A percentile compares a stretch with the other conserved stretches of the same genome.
Conservation (phyloP, 495 filamentous ascomycete genomes). For the Staphylotrichum tortipilum region DNA sequence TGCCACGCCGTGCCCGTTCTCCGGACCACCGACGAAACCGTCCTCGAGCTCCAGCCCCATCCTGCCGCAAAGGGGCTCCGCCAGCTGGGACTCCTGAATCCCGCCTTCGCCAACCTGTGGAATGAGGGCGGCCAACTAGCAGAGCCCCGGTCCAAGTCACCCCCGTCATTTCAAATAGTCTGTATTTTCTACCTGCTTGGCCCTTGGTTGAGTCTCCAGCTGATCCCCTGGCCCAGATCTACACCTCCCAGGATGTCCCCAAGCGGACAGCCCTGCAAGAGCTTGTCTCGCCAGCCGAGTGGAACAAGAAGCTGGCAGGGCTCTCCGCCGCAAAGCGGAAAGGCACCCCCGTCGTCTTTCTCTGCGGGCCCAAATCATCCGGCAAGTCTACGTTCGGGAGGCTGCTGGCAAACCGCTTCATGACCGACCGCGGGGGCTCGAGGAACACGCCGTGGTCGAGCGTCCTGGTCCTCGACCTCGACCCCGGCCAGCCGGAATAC, state of each 20-base stretch:
- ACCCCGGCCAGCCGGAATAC: constrained; percentile 79
- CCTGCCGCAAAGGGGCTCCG: constrained; percentile 48
- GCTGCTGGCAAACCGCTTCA: constrained; percentile 64
- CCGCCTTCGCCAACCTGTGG: constrained; percentile 69
- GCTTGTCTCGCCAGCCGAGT: constrained; percentile 56
- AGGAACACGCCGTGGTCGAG: constrained; percentile 19
- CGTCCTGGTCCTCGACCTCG: constrained; percentile 67
- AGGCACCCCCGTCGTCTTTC: constrained; percentile 39
- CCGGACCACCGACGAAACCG: constrained; percentile 42
- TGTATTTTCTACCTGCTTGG: background rate
- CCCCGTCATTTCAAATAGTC: constrained; percentile 35
- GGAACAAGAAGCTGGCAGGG: constrained; percentile 44
- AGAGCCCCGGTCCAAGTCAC: background rate
- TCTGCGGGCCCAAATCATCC: constrained; percentile 74
- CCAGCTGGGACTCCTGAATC: constrained; percentile 53
- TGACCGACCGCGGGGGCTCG: constrained; percentile 38
- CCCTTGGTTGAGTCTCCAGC: background rate
- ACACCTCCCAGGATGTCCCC: constrained; percentile 37
- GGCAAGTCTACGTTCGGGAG: constrained; percentile 83
- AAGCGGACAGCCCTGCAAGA: constrained; percentile 44
- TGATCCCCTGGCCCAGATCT: constrained; percentile 36
- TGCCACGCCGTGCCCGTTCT: constrained; percentile 73
- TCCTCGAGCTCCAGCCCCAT: constrained; percentile 42
- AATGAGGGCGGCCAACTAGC: constrained; percentile 35
- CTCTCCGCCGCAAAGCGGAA: constrained; percentile 33